Conservation (phyloP, 2,329 filamentous ascomycete species). For the Penicillium fuscoglaucum region DNA sequence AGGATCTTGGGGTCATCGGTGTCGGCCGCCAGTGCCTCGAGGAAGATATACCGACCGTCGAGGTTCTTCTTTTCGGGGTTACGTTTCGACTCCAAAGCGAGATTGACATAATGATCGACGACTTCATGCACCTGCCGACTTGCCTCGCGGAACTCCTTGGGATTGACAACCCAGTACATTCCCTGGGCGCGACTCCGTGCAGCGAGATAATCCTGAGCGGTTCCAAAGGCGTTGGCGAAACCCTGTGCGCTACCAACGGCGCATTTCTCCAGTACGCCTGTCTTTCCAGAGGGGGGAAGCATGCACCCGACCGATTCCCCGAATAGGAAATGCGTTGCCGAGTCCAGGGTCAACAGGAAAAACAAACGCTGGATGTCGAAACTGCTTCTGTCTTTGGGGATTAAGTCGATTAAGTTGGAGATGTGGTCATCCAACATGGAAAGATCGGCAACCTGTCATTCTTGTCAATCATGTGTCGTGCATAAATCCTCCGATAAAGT, state of each 20-base stretch:
- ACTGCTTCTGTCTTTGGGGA: constrained; percentile 49
- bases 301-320: constrained; percentile 69
- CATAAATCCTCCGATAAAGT: background rate
- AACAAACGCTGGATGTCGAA: constrained; percentile 76
- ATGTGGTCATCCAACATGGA: constrained; percentile 78
- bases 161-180: constrained; percentile 43
- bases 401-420: constrained; percentile 65
- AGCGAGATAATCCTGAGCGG: constrained; percentile 34
- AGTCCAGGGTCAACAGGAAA: constrained; percentile 79
- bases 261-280: constrained; percentile 51
- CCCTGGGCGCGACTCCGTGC: constrained; percentile 31
- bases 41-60: constrained; percentile 50
- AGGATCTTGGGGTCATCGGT: constrained; percentile 50
- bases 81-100: constrained; percentile 41
- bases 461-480: background rate
- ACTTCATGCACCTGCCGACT: constrained; percentile 48
- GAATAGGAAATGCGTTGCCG: constrained; percentile 82
- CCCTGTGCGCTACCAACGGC: constrained; percentile 35
- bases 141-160: constrained; percentile 43
- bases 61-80: constrained; percentile 34
- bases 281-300: constrained; percentile 37
- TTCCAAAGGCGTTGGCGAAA: constrained; percentile 41
- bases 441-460: constrained; percentile 57
- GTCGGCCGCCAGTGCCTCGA: constrained; percentile 49
- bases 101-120: constrained; percentile 51